These are phyloP conservation scores for Tilletia caries DNA, from an alignment of 1,284 basidiomycete species.

Conservation along the genomic window DNA sequence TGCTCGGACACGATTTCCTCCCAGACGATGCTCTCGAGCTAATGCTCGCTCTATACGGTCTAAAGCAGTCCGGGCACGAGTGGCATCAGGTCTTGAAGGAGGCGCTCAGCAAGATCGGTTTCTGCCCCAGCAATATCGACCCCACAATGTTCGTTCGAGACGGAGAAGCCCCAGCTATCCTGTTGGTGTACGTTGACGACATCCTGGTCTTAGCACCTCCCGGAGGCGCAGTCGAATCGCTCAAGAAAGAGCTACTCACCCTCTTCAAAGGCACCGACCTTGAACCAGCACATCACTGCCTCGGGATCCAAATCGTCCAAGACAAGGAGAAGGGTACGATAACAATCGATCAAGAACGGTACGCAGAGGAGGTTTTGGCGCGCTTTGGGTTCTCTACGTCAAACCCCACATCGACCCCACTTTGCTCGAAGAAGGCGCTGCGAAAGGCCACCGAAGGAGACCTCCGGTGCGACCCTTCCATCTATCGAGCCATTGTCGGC, in stretches of 20 bases:
- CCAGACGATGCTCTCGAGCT: not conserved
- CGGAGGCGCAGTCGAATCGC: not conserved
- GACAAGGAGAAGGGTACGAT: not conserved
- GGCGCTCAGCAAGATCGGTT: not conserved
- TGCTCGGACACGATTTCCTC: not conserved
- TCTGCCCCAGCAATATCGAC: not conserved
- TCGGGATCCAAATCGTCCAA: not conserved
- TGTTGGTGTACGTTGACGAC: constrained; percentile 2
- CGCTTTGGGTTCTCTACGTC: not conserved
- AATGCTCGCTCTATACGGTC: not conserved
- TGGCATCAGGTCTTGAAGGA: not conserved
- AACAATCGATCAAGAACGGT: constrained; percentile 2
- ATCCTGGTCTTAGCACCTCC: not conserved
- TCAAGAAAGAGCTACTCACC: not conserved
- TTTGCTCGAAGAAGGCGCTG: not conserved
- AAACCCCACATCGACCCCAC: not conserved
- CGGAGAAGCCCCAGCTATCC: not conserved
- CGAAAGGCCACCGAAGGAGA: not conserved
- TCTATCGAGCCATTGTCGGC: not conserved
- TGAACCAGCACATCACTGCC: not conserved
- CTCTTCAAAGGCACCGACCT: constrained; percentile 4
- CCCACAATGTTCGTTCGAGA: not conserved
- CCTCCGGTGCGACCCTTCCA: not conserved
- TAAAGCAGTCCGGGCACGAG: constrained; percentile 8
- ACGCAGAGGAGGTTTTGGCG: not conserved